A percentile compares a stretch with the other conserved stretches of the same genome.
Conservation (phyloP, 208 protist genomes). For the Acanthamoeba polyphaga region DNA sequence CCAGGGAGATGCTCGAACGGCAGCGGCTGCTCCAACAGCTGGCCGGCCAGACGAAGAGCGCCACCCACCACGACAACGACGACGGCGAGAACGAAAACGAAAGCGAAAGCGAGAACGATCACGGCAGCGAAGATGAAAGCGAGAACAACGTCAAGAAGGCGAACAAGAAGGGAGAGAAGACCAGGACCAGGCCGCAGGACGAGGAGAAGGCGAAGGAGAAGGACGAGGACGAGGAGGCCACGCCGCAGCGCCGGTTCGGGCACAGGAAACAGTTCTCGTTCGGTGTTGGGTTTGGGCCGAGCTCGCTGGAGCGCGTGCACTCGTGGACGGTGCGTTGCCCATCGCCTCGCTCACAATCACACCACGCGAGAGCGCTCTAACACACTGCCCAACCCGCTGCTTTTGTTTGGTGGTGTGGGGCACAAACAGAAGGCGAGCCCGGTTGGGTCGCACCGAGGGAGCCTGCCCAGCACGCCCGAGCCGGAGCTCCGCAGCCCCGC, state of each 20-base stretch:
- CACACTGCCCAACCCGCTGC: too few relatives aligned
- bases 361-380: too few relatives aligned
- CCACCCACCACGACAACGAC: not conserved
- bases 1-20: slow-evolving; percentile 11
- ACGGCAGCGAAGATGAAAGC: too few relatives aligned
- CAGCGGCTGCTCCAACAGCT: not conserved
- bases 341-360: too few relatives aligned
- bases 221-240: not conserved
- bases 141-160: not conserved
- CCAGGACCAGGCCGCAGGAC: not conserved
- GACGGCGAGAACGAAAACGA: not conserved
- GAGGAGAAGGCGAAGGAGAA: not conserved
- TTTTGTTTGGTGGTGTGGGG: too few relatives aligned
- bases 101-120: not conserved
- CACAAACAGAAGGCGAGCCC: not conserved
- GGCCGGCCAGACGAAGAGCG: not conserved
- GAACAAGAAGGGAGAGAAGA: not conserved
- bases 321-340: not conserved
- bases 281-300: not conserved
- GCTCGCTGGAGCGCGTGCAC: not conserved
- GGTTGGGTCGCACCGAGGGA: not conserved
- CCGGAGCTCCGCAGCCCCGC: not conserved
- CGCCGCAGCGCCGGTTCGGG: not conserved
- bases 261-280: slow-evolving; percentile 15
- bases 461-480: not conserved